These are phyloP conservation scores for Atractiella rhizophila DNA, from an alignment of 768 basidiomycete species.

Conservation along the genomic window DNA sequence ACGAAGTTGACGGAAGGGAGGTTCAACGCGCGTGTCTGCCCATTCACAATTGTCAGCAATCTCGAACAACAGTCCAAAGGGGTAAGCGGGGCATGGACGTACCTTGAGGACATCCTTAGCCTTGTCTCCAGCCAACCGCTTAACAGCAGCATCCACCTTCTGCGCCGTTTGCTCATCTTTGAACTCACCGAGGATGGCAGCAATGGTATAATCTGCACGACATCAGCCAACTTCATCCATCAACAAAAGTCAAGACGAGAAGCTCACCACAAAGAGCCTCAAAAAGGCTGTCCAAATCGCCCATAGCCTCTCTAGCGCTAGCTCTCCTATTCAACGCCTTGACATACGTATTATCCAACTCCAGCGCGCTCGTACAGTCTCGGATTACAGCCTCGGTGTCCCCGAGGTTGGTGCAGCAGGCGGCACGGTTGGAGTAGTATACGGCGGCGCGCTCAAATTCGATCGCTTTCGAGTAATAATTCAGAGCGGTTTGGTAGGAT, in stretches of 20 bases:
- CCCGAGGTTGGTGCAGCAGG: slow-evolving; percentile 78
- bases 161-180: slow-evolving; percentile 49
- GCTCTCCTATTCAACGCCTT: slow-evolving; percentile 43
- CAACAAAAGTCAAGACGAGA: not conserved
- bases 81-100: not conserved
- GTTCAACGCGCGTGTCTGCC: slow-evolving; percentile 44
- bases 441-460: slow-evolving; percentile 34
- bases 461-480: slow-evolving; percentile 28
- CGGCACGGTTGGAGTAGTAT: slow-evolving; percentile 89
- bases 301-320: slow-evolving; percentile 52
- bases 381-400: slow-evolving; percentile 53
- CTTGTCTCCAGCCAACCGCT: slow-evolving; percentile 46
- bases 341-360: slow-evolving; percentile 57
- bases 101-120: slow-evolving; percentile 47
- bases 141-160: slow-evolving; percentile 75
- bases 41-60: not conserved
- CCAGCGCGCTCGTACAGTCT: slow-evolving; percentile 73
- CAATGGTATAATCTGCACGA: slow-evolving; percentile 71
- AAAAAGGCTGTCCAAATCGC: slow-evolving; percentile 34
- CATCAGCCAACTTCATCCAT: not conserved
- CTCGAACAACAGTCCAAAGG: not conserved
- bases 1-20: slow-evolving; percentile 72
- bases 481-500: slow-evolving; percentile 24
- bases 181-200: slow-evolving; percentile 83
- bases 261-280: slow-evolving; percentile 11